These are phyloP conservation scores for Lactarius sanguifluus DNA, from an alignment of 768 basidiomycete species.

Conservation along the genomic window DNA sequence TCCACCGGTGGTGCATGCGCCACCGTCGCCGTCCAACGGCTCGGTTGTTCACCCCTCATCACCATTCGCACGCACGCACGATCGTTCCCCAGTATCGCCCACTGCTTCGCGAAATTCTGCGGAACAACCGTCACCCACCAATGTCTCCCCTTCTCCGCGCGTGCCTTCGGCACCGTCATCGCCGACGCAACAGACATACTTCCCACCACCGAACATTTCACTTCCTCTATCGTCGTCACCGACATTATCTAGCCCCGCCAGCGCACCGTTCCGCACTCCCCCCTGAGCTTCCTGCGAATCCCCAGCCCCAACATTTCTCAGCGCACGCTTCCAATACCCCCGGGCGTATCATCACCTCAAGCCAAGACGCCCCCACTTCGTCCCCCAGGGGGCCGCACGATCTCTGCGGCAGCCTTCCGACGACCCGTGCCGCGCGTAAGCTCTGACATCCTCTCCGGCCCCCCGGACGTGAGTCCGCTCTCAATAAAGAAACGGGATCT, in stretches of 20 bases:
- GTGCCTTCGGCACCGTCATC: conserved; percentile 11
- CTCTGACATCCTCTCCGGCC: conserved; percentile 28
- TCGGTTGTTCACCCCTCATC: conserved; percentile 32
- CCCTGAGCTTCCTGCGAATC: conserved; percentile 46
- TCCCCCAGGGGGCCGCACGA: conserved; percentile 47
- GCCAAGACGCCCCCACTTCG: conserved; percentile 39
- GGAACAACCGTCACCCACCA: conserved; percentile 2
- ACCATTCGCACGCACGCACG: conserved; percentile 18
- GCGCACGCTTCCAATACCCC: conserved; percentile 26
- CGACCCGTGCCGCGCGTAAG: conserved; percentile 45
- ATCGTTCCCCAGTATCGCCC: conserved; percentile 18
- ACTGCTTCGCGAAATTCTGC: conserved; percentile 7
- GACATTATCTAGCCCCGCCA: conserved; percentile 30
- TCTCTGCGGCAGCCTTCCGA: conserved; percentile 75
- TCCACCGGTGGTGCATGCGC: conserved; percentile 27
- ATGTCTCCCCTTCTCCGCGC: conserved; percentile 1
- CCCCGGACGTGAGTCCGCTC: conserved; percentile 48
- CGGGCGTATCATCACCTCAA: conserved; percentile 32
- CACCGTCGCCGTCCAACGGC: conserved; percentile 33
- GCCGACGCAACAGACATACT: conserved; percentile 11
- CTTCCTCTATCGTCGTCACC: conserved; percentile 26
- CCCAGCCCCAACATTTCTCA: conserved; percentile 28
- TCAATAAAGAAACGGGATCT: conserved; percentile 49
- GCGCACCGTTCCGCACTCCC: conserved; percentile 46
- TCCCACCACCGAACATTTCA: conserved; percentile 19